Percentiles rank a stretch among this genome's conserved stretches.
Evolutionary conservation across 75 land plant genomes (phyloP).

Genomic region (Pinus albicaulis): DNA sequence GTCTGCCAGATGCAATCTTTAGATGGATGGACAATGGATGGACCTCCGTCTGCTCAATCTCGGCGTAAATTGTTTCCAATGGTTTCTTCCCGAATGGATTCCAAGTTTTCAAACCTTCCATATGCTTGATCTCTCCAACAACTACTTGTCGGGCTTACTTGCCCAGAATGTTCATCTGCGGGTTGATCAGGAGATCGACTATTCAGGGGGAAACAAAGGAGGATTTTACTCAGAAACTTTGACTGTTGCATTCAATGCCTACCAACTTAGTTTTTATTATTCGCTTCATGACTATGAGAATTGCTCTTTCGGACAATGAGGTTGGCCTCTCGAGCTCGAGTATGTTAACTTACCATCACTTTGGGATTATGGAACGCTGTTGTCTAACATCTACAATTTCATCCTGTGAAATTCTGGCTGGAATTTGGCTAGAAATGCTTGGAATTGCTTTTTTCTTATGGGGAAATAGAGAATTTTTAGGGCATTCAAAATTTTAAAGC

Average conservation of each 20-base stretch:
- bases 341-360: no score
- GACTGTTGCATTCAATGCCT: conserved; percentile 8
- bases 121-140: conserved; percentile 59
- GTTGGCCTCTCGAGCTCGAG: no score
- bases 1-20: conserved; percentile 44
- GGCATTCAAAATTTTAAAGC: no score
- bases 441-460: no score
- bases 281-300: conserved; percentile 18
- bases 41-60: conserved; percentile 48
- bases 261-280: conserved; percentile 28
- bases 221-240: background rate
- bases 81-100: conserved; percentile 62
- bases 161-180: conserved; percentile 12
- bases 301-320: conserved; percentile 59
- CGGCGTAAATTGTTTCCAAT: conserved; percentile 50
- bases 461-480: no score
- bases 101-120: conserved; percentile 40
- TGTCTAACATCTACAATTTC: no score
- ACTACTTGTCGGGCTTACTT: conserved; percentile 59
- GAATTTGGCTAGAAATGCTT: no score
- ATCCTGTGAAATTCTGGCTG: no score
- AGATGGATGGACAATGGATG: conserved; percentile 56
- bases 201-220: background rate
- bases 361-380: no score
- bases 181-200: background rate